A percentile compares a stretch with the other conserved stretches of the same genome.
Conservation (phyloP, 305 asterid genomes). For the Fraxinus greggii region DNA sequence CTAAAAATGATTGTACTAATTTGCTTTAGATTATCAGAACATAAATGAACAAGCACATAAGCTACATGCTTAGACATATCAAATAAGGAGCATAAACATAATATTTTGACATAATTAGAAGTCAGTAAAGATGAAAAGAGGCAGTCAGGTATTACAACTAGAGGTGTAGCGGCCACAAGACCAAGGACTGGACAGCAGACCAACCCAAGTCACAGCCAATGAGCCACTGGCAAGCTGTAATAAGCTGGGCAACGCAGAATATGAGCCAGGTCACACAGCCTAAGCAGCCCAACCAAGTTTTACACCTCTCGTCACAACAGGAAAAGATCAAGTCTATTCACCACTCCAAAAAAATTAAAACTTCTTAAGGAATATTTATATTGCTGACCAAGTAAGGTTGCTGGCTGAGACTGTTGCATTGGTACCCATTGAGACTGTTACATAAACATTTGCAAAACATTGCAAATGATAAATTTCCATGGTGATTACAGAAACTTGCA, state of each 20-base stretch:
- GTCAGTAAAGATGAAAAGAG: neutral
- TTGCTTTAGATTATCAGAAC: neutral
- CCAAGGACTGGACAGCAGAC: neutral
- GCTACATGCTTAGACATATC: neutral
- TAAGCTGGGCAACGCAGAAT: neutral
- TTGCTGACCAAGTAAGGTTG: neutral
- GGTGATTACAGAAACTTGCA: neutral
- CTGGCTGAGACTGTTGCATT: neutral
- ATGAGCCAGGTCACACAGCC: neutral
- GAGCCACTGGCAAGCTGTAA: neutral
- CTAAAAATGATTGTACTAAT: neutral
- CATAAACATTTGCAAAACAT: constrained; percentile 3
- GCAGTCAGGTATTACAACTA: neutral
- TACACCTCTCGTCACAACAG: neutral
- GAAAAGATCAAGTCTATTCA: neutral
- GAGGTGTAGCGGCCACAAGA: neutral
- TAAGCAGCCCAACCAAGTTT: neutral
- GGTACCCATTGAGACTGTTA: neutral
- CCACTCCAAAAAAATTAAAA: neutral
- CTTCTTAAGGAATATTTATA: neutral
- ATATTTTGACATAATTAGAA: neutral
- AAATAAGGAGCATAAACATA: neutral
- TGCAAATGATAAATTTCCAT: neutral
- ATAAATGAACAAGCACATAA: neutral
- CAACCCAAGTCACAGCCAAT: neutral